phyloP scores from a whole-genome alignment of 176 grass and related monocot genomes.

The Pharus latifolius region DNA sequence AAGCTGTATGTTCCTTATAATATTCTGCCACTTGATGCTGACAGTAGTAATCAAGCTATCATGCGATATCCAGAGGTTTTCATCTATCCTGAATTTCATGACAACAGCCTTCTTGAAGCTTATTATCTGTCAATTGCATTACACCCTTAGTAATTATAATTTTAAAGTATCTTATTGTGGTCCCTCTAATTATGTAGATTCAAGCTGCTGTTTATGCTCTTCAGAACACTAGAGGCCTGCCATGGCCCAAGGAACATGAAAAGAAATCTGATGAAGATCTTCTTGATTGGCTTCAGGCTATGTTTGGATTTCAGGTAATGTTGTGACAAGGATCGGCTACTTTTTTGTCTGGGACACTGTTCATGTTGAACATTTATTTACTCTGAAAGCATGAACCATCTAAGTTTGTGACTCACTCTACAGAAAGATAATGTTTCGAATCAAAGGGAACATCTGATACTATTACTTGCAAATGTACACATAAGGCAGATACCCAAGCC shows the following conservation, averaged over 20 bases:
- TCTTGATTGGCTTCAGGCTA: constrained; percentile 88
- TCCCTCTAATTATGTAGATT: constrained; percentile 37
- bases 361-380: background rate
- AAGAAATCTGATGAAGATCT: constrained; percentile 74
- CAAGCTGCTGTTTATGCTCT: constrained; percentile 77
- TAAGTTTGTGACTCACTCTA: background rate
- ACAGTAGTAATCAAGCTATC: constrained; percentile 68
- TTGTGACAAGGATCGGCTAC: background rate
- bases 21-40: constrained; percentile 90
- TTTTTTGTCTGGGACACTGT: background rate
- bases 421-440: constrained; percentile 95
- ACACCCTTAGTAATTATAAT: background rate
- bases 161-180: background rate
- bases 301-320: constrained; percentile 97
- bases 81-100: background rate
- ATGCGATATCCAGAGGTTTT: constrained; percentile 83
- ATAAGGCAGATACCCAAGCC: constrained; percentile 63
- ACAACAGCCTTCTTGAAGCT: background rate
- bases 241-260: constrained; percentile 77
- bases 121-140: background rate
- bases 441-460: constrained; percentile 93
- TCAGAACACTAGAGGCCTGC: constrained; percentile 63
- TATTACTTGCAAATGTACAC: constrained; percentile 90
- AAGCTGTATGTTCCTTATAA: constrained; percentile 84
- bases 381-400: background rate